These are phyloP conservation scores for Clavispora vitiphila DNA, from an alignment of 805 yeast species.

Conservation along the genomic window DNA sequence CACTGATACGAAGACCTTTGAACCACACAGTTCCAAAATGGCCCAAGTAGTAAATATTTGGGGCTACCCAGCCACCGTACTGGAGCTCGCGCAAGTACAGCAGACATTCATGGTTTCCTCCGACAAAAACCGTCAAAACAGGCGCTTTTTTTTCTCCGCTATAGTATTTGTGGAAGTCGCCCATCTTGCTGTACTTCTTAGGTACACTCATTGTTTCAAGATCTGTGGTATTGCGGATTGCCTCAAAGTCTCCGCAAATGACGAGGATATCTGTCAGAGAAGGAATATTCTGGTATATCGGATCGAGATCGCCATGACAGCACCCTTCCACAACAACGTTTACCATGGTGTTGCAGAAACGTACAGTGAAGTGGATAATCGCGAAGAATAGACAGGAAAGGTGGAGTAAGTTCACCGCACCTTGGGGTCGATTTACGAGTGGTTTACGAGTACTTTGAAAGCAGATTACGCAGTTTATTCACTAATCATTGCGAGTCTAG, in stretches of 20 bases:
- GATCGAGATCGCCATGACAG: conserved; percentile 73
- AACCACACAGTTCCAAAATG: conserved; percentile 68
- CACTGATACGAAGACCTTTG: conserved; percentile 72
- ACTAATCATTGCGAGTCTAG: too few species aligned
- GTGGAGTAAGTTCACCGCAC: too few species aligned
- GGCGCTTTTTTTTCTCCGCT: conserved; percentile 61
- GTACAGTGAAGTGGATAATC: too few species aligned
- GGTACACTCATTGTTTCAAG: conserved; percentile 74
- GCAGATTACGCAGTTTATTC: too few species aligned
- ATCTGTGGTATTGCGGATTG: conserved; percentile 62
- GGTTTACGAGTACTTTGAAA: too few species aligned
- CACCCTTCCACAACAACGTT: conserved; percentile 81
- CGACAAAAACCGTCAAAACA: conserved; percentile 72
- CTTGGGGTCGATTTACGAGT: too few species aligned
- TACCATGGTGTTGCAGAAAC: conserved; percentile 4
- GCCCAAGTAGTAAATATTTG: conserved; percentile 82
- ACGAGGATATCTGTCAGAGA: conserved; percentile 41
- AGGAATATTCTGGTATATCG: conserved; percentile 41
- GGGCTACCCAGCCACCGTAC: conserved; percentile 92
- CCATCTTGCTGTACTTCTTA: conserved; percentile 62
- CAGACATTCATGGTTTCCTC: conserved; percentile 95
- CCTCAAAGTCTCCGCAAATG: conserved; percentile 91
- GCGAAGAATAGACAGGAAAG: too few species aligned
- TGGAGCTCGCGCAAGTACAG: conserved; percentile 66
- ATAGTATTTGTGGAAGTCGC: conserved; percentile 78